Base-by-base conservation (phyloP, 306 rosid genomes). In the Quillaja saponaria region DNA sequence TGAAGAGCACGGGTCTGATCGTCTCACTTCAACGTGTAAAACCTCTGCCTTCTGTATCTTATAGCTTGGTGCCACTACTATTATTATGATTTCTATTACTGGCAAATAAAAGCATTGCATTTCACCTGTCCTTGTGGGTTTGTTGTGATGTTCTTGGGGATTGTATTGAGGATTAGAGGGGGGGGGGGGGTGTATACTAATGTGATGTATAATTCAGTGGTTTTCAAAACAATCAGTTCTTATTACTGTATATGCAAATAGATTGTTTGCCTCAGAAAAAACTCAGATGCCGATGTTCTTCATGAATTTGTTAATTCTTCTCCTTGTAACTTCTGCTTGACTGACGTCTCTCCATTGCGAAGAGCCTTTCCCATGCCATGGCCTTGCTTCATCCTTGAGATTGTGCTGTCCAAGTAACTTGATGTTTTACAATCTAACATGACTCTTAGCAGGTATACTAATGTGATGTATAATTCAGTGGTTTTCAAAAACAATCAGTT, bases 21-120 rank as follows among this genome's bases (percentile, higher is more conserved):
- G 31, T 25, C 31, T 25, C 31, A n/a, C n/a, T n/a, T n/a, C n/a
- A n/a, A n/a, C n/a, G 31, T 25, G 31, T 25, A 25, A 2, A 25
- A 4, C 31, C 31, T 25, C 31, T 41, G 53, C 56, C 70, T 54
- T 42, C 50, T 67, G 66, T 64, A 31, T 69, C 56, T 44, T 68
- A 61, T 60, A 44, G 48, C 69, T 79, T 64, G 3, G 76, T 64
- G 69, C 63, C 73, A 7, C 31, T 47, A 37, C 72, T 73, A 79
- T 77, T 64, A 18, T 75, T 68, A 54, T 59, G 60, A 68, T 66
- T 60, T 62, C 40, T 68, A 48, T 55, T 65, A 66, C 34, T 66
- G 69, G 73, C 73, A 83, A 82, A 85, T 74, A 82, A 82, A 74
- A 28, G 67, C 60, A 61, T 45, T 72, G 52, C 68, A 73, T 60